Evolutionary conservation across 2,329 filamentous ascomycete genomes (phyloP), one percentile per base, ranked within the genome.

Genomic region (Penicillium aurantiogriseum): DNA sequence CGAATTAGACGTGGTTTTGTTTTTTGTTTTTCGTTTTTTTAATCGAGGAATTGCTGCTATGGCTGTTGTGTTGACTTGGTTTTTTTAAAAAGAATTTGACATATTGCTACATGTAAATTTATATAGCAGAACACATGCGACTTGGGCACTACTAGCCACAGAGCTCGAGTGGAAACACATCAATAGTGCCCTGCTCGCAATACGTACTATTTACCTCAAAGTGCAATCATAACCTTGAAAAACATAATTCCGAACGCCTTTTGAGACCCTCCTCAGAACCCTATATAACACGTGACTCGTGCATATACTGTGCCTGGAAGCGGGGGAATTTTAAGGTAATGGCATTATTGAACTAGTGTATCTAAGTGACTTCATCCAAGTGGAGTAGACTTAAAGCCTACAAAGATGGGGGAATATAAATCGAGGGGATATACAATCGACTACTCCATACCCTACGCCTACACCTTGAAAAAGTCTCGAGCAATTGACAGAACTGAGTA

Each of bases 401-500:
- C 39, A 35, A 13, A 17, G 3, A 23, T 19, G n/a, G 23, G 21
- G 44, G 17, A 19, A 17, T 17, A 23, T 35, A 21, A 13, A 53
- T 39, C 25, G 13, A 19, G 21, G 19, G 17, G 6, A 38, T 35
- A 29, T 50, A 51, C 23, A 25, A 35, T 33, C 31, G 17, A 33
- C 27, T 40, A 51, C 48, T 31, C 13, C 23, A 31, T 25, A 39
- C 21, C 10, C 47, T 40, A 50, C 23, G 31, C 17, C 35, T 40
- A 38, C 31, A 19, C 35, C 33, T n/a, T 39, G 25, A 35, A 56
- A 27, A 42, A 47, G 31, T 19, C 31, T 33, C 13, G n/a, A 48
- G 29, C 29, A 51, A 54, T 54, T 60, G 48, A 57, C 56, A 55
- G 61, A 65, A 60, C 54, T 56, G 53, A 65, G 56, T 53, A 57